phyloP scores from a whole-genome alignment of 139 green algal genomes.

The Auxenochlorella protothecoides region DNA sequence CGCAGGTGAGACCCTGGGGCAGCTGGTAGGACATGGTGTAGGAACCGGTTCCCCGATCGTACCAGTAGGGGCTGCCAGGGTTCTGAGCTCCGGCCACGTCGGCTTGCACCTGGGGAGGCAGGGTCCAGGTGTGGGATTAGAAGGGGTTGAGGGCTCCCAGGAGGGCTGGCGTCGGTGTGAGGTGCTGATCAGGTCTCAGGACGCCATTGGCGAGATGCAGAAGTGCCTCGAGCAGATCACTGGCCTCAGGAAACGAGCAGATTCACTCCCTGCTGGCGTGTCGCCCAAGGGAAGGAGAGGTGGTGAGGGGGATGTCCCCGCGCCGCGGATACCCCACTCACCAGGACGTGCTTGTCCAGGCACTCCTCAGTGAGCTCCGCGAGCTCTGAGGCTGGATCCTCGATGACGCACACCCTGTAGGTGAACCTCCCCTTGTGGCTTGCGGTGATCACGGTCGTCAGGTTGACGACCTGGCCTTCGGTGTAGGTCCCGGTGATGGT shows the following conservation, averaged over 20 bases:
- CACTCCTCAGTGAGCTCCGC: slow-evolving; percentile 6
- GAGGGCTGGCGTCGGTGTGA: too few relatives aligned
- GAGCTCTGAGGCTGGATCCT: neutral
- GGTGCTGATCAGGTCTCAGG: too few relatives aligned
- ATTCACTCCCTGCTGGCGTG: too few relatives aligned
- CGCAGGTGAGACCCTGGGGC: slow-evolving; percentile 10
- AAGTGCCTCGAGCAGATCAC: too few relatives aligned
- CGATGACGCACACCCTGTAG: slow-evolving; percentile 9
- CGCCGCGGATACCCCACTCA: neutral
- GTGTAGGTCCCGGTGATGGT: neutral
- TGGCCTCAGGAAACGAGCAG: too few relatives aligned
- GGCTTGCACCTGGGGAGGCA: slow-evolving; percentile 5
- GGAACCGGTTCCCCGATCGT: neutral
- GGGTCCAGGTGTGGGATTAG: too few relatives aligned
- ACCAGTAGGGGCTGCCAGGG: neutral
- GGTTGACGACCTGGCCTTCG: neutral
- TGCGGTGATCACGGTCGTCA: slow-evolving; percentile 18
- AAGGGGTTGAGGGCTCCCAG: too few relatives aligned
- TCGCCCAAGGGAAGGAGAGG: too few relatives aligned
- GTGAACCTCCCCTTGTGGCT: slow-evolving; percentile 27
- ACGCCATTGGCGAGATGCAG: too few relatives aligned
- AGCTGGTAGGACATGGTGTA: slow-evolving; percentile 8
- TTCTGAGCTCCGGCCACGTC: slow-evolving; percentile 4
- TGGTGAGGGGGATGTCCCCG: too few relatives aligned
- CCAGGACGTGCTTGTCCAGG: slow-evolving; percentile 3